Conservation (phyloP, 257 asterid species). For the Jacaranda copaia region DNA sequence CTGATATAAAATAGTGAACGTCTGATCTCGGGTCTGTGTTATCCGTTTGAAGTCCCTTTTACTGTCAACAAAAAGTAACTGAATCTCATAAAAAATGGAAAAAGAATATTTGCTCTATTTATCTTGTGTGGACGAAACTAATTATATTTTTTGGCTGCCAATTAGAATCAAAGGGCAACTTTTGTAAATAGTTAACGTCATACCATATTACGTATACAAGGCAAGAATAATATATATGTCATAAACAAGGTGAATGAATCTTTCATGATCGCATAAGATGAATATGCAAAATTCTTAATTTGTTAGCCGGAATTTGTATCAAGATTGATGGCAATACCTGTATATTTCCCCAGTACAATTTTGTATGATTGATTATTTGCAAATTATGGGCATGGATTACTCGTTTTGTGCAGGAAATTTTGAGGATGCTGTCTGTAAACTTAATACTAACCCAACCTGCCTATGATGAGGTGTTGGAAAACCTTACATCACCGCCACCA, state of each 20-base stretch:
- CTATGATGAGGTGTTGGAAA: slow-evolving; percentile 2
- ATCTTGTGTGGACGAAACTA: slow-evolving; percentile 20
- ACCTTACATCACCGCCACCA: background rate
- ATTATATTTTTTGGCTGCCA: background rate
- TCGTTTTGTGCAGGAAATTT: too few relatives aligned
- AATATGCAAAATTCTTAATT: background rate
- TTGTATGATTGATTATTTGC: background rate
- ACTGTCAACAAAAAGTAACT: background rate
- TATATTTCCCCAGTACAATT: background rate
- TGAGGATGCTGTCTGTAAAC: background rate
- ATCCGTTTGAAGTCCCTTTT: background rate
- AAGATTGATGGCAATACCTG: background rate
- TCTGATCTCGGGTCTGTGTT: background rate
- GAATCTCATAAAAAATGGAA: background rate
- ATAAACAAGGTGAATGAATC: background rate
- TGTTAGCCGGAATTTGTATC: slow-evolving; percentile 21
- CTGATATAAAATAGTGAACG: background rate
- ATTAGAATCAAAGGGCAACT: slow-evolving; percentile 14
- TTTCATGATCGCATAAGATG: slow-evolving; percentile 2
- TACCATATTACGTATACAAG: slow-evolving; percentile 3
- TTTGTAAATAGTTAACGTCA: background rate
- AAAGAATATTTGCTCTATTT: background rate
- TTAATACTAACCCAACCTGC: background rate
- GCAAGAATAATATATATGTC: background rate
- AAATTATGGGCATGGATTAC: background rate